Conservation (phyloP, 176 grass and related monocot genomes). For the Zoysia pacifica region DNA sequence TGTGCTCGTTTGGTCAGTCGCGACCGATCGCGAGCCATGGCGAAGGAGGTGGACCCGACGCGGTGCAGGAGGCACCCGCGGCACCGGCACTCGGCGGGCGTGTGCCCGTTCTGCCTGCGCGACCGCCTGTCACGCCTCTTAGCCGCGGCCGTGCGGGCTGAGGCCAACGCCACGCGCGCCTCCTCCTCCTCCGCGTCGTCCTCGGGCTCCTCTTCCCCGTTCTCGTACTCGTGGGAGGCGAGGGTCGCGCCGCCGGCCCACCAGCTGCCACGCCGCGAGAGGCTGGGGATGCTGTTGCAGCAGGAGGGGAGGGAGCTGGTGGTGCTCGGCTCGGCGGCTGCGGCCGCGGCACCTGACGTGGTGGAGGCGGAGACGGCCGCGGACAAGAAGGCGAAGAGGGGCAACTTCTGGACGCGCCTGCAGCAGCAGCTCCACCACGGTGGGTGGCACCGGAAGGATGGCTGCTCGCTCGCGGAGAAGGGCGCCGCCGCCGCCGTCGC, state of each 20-base stretch:
- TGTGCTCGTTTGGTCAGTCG: neutral
- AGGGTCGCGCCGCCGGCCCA: constrained; percentile 17
- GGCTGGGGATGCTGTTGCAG: constrained; percentile 48
- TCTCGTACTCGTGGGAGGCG: constrained; percentile 26
- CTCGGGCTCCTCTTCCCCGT: constrained; percentile 26
- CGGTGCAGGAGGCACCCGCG: constrained; percentile 75
- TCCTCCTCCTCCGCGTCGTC: constrained; percentile 35
- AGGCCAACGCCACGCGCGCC: neutral
- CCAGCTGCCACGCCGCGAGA: constrained; percentile 32
- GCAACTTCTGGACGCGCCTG: constrained; percentile 72
- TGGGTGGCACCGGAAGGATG: constrained; percentile 46
- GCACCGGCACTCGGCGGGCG: constrained; percentile 63
- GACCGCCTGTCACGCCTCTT: constrained; percentile 68
- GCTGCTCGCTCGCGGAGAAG: constrained; percentile 31
- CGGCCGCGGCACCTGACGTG: neutral
- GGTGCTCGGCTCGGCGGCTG: neutral
- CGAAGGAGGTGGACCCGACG: constrained; percentile 43
- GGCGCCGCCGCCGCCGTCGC: neutral
- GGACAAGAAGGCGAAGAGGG: constrained; percentile 42
- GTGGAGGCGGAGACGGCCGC: neutral
- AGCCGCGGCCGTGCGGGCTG: constrained; percentile 1
- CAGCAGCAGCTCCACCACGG: constrained; percentile 48
- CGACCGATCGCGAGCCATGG: constrained; percentile 5
- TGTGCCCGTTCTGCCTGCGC: constrained; percentile 86
- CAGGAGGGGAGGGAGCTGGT: constrained; percentile 31